Conservation (phyloP, 306 rosid species). For the Notholithocarpus densiflorus region DNA sequence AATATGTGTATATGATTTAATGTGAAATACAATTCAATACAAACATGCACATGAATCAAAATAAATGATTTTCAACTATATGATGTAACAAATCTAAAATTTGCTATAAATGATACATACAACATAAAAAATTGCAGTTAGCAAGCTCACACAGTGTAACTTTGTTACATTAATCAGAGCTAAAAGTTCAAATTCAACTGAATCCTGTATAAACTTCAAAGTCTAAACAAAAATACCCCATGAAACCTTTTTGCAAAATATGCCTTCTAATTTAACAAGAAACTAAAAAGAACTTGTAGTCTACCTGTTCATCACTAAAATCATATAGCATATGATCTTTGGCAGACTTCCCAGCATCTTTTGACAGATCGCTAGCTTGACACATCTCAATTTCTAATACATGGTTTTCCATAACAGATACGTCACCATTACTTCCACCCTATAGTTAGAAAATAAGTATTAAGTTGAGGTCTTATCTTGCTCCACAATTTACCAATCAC, state of each 20-base stretch:
- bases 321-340: slow-evolving; percentile 45
- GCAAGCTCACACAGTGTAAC: background rate
- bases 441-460: slow-evolving; percentile 44
- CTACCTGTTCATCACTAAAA: slow-evolving; percentile 82
- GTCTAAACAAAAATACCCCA: slow-evolving; percentile 4
- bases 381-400: slow-evolving; percentile 27
- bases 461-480: slow-evolving; percentile 42
- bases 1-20: background rate
- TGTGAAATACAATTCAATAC: background rate
- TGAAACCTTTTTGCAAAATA: background rate
- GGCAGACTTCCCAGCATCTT: slow-evolving; percentile 29
- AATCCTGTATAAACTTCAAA: background rate
- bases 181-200: background rate
- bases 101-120: background rate
- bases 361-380: slow-evolving; percentile 39
- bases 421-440: slow-evolving; percentile 54
- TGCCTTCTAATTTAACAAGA: background rate
- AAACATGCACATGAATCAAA: background rate
- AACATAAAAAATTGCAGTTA: background rate
- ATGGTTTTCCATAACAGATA: slow-evolving; percentile 32
- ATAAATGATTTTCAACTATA: background rate
- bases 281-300: background rate
- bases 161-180: background rate
- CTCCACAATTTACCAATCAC: slow-evolving; percentile 39
- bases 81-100: background rate